Evolutionary conservation across 257 asterid species (phyloP).

Genomic region (Penstemon barbatus): DNA sequence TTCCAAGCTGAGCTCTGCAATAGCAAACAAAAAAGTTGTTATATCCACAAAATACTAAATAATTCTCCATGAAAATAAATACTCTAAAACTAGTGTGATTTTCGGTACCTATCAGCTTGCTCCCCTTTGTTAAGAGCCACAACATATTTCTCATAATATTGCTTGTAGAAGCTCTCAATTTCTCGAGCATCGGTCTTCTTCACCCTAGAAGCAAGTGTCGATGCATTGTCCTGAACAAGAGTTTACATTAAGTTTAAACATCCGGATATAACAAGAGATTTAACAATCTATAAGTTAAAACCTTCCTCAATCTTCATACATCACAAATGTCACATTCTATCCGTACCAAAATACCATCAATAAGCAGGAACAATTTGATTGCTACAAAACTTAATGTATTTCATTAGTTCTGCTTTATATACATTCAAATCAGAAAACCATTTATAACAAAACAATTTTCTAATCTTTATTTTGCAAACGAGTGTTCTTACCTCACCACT

Average conservation of each 20-base stretch:
- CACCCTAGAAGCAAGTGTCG: slow-evolving; percentile 80
- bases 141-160: slow-evolving; percentile 90
- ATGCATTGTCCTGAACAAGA: slow-evolving; percentile 71
- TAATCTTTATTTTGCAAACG: neutral
- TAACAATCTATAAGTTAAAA: slow-evolving; percentile 1
- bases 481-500: slow-evolving; percentile 9
- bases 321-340: neutral
- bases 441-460: neutral
- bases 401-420: neutral
- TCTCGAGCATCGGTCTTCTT: slow-evolving; percentile 96
- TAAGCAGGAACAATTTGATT: neutral
- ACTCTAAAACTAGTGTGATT: slow-evolving; percentile 7
- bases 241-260: slow-evolving; percentile 19
- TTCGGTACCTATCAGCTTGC: slow-evolving; percentile 80
- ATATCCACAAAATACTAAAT: neutral
- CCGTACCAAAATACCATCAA: neutral
- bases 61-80: slow-evolving; percentile 10
- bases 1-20: slow-evolving; percentile 91
- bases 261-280: slow-evolving; percentile 7
- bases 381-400: too few species aligned
- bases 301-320: neutral
- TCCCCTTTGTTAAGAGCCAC: slow-evolving; percentile 92
- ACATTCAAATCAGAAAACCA: neutral
- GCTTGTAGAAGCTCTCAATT: slow-evolving; percentile 96
- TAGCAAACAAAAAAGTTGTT: neutral